Base-by-base conservation (phyloP, 1,284 basidiomycete genomes). In the Ceratobasidium sp. region DNA sequence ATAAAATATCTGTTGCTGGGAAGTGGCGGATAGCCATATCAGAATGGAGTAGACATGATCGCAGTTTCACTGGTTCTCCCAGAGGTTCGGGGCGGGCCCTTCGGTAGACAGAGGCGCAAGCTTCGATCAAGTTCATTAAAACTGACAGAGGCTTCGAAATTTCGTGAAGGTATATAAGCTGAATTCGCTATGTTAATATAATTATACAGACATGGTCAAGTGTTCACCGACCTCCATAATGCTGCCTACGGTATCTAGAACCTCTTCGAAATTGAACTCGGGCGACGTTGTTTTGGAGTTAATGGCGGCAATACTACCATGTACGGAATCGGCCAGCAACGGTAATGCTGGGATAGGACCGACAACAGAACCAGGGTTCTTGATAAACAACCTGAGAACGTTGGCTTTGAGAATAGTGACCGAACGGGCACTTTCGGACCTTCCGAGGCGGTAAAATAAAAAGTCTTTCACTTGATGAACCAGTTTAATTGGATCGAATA, bases 21-120 rank as follows among this genome's bases (percentile, higher is more conserved):
- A 70, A 70, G 32, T 59, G 67, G 18, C 67, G 53, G n/a, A 70
- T 16, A 10, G 18, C n/a, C n/a, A 59, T 18, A n/a, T 70, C 67
- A 3, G 53, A 55, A 32, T 70, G 67, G n/a, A 59, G 41, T 16
- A 70, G 43, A 12, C 28, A 32, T 14, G 39, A 23, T 12, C 39
- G 50, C 8, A 70, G 36, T 9, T 70, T 26, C 9, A 70, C 28
- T 5, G 39, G 55, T 18, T 57, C 53, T 1, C 30, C 41, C 10
- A 41, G 4, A 50, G 67, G 53, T 41, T 70, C 67, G 1, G 55
- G 55, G 21, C 67, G 57, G 8, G 53, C 55, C 1, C 28, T 5
- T 8, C 67, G 53, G 18, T 58, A 58, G 18, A 70, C n/a, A 9
- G 67, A 55, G n/a, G 67, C 53, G n/a, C 28, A 30, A 14, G 12